Percentiles rank a stretch among this genome's conserved stretches.
Evolutionary conservation across 768 basidiomycete genomes (phyloP).

Genomic region (Trametes cingulata): DNA sequence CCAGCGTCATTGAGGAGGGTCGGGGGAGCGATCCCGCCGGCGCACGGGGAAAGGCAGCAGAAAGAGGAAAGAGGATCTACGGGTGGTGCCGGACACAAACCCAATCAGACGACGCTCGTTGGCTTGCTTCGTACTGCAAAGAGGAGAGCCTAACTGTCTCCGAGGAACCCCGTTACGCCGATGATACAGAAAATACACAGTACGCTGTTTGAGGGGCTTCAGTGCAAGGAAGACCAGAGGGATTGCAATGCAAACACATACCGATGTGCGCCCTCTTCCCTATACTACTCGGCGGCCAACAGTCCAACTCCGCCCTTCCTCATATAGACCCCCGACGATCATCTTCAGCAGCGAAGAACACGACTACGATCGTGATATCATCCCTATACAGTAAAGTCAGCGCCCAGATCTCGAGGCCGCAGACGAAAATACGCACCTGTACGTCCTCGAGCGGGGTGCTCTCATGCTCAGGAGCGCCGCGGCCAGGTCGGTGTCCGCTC

Average conservation of each 20-base stretch:
- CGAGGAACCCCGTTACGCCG: too few relatives aligned
- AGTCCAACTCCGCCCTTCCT: background rate
- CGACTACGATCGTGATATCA: slow-evolving; percentile 34
- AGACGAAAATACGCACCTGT: slow-evolving; percentile 35
- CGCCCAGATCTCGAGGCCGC: background rate
- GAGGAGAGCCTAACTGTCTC: background rate
- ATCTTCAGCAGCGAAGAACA: slow-evolving; percentile 26
- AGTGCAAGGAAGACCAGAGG: background rate
- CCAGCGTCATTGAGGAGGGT: background rate
- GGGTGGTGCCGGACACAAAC: too few relatives aligned
- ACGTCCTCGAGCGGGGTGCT: slow-evolving; percentile 39
- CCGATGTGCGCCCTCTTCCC: background rate
- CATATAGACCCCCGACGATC: background rate
- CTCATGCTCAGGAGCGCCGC: slow-evolving; percentile 41
- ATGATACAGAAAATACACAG: background rate
- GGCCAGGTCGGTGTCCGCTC: slow-evolving; percentile 45
- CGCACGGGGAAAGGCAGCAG: too few relatives aligned
- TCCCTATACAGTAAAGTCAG: slow-evolving; percentile 27
- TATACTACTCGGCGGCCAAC: background rate
- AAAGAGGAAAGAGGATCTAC: too few relatives aligned
- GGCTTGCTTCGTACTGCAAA: too few relatives aligned
- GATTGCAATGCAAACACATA: background rate
- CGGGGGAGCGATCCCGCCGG: too few relatives aligned
- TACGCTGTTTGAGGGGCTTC: background rate
- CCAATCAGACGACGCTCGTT: too few relatives aligned